These are phyloP conservation scores for Suillus discolor DNA, from an alignment of 768 basidiomycete genomes.

Conservation along the genomic window DNA sequence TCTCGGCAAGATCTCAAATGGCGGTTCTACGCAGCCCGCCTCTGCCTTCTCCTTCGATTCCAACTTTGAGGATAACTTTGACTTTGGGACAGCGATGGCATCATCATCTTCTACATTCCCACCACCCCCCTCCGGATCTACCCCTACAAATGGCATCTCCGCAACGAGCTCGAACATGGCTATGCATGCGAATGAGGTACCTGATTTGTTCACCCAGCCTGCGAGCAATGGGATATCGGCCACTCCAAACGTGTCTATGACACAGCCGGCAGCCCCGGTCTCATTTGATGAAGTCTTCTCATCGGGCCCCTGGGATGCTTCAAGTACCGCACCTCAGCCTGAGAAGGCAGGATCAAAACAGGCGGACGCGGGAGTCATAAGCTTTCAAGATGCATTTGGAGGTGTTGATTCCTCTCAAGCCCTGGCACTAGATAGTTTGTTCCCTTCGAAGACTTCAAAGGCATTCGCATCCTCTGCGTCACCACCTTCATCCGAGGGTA, in stretches of 20 bases:
- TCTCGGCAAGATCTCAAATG: slow-evolving; percentile 54
- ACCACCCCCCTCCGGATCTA: slow-evolving; percentile 24
- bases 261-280: slow-evolving; percentile 24
- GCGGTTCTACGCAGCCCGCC: slow-evolving; percentile 32
- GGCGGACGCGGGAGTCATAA: slow-evolving; percentile 25
- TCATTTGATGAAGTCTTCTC: slow-evolving; percentile 55
- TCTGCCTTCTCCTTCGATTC: slow-evolving; percentile 64
- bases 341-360: slow-evolving; percentile 19
- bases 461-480: slow-evolving; percentile 27
- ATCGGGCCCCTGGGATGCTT: slow-evolving; percentile 20
- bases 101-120: slow-evolving; percentile 34
- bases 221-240: slow-evolving; percentile 15
- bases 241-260: slow-evolving; percentile 16
- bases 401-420: slow-evolving; percentile 41
- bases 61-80: slow-evolving; percentile 67
- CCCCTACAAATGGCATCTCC: slow-evolving; percentile 29
- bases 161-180: slow-evolving; percentile 12
- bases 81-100: slow-evolving; percentile 47
- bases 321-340: slow-evolving; percentile 14
- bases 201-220: slow-evolving; percentile 17
- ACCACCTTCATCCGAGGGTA: slow-evolving; percentile 16
- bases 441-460: slow-evolving; percentile 37
- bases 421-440: slow-evolving; percentile 43
- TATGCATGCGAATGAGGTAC: slow-evolving; percentile 13
- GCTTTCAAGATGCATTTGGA: slow-evolving; percentile 62